Evolutionary conservation across 495 filamentous ascomycete species (phyloP).

Genomic region (Thozetella sp.): DNA sequence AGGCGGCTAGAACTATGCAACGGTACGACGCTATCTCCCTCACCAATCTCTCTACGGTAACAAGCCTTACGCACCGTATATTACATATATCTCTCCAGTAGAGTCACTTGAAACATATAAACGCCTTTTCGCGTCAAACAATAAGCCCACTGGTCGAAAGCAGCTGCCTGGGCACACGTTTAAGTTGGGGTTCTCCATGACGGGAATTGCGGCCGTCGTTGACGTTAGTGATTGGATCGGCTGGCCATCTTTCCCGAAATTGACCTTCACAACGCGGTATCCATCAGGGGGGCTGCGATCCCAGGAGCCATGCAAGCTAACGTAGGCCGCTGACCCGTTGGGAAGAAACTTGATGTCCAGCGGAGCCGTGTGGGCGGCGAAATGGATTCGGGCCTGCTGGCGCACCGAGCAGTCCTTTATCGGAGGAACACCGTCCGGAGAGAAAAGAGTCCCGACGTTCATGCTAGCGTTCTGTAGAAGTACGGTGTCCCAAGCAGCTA

Average conservation of each 20-base stretch:
- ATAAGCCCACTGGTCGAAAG: conserved; percentile 53
- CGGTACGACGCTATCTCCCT: no score
- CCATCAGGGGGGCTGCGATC: conserved; percentile 41
- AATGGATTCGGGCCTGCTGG: conserved; percentile 48
- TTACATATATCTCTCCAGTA: conserved; percentile 51
- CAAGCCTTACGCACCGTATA: conserved; percentile 29
- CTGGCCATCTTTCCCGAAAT: conserved; percentile 42
- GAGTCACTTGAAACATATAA: conserved; percentile 50
- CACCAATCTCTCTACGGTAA: background rate
- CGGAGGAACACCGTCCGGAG: conserved; percentile 26
- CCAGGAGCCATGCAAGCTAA: conserved; percentile 62
- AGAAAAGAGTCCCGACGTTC: conserved; percentile 48
- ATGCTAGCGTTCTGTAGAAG: conserved; percentile 34
- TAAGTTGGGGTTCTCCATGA: conserved; percentile 45
- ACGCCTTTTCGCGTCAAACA: conserved; percentile 43
- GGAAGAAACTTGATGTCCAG: conserved; percentile 54
- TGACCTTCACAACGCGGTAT: conserved; percentile 47
- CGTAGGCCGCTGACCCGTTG: conserved; percentile 37
- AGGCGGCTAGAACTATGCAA: no score
- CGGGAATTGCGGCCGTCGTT: conserved; percentile 39
- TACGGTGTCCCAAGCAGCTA: conserved; percentile 56
- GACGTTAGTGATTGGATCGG: conserved; percentile 37
- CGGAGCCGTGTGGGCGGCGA: conserved; percentile 57
- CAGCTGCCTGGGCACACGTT: conserved; percentile 32
- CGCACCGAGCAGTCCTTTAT: conserved; percentile 25